Percentiles rank a stretch among this genome's conserved stretches.
Evolutionary conservation across 2,329 filamentous ascomycete species (phyloP).

Genomic region (Alternaria longipes): DNA sequence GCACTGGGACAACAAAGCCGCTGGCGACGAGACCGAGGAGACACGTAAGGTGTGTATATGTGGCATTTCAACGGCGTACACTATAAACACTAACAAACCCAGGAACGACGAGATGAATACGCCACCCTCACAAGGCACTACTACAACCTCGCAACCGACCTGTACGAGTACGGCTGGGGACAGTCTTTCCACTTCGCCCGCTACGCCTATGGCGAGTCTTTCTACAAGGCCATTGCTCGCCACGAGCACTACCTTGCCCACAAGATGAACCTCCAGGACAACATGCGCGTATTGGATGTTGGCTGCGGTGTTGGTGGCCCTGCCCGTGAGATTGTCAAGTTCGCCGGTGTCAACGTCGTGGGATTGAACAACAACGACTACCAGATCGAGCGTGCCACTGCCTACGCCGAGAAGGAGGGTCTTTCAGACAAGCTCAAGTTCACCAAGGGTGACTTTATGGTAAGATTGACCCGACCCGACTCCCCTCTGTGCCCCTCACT

Average conservation of each 20-base stretch:
- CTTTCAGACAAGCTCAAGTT: constrained; percentile 82
- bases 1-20: constrained; percentile 90
- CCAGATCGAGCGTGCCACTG: constrained; percentile 92
- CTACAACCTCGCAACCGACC: constrained; percentile 95
- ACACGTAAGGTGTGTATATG: constrained; percentile 71
- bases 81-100: constrained; percentile 32
- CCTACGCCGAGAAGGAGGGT: constrained; percentile 83
- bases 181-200: constrained; percentile 98
- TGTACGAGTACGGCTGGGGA: constrained; percentile 98
- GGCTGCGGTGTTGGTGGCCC: constrained; percentile 97
- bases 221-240: constrained; percentile 89
- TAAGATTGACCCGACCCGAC: constrained; percentile 37
- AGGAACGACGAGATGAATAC: constrained; percentile 87
- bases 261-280: constrained; percentile 83
- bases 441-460: constrained; percentile 97
- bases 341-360: constrained; percentile 86
- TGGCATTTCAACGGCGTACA: neutral
- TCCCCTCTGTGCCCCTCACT: constrained; percentile 1
- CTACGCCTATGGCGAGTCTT: constrained; percentile 85
- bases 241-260: constrained; percentile 98
- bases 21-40: constrained; percentile 81
- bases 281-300: constrained; percentile 92
- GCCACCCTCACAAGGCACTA: constrained; percentile 94
- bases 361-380: constrained; percentile 99
- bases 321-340: constrained; percentile 94